These are phyloP conservation scores for Ganoderma lingzhi DNA, from an alignment of 1,284 basidiomycete genomes.

Conservation along the genomic window DNA sequence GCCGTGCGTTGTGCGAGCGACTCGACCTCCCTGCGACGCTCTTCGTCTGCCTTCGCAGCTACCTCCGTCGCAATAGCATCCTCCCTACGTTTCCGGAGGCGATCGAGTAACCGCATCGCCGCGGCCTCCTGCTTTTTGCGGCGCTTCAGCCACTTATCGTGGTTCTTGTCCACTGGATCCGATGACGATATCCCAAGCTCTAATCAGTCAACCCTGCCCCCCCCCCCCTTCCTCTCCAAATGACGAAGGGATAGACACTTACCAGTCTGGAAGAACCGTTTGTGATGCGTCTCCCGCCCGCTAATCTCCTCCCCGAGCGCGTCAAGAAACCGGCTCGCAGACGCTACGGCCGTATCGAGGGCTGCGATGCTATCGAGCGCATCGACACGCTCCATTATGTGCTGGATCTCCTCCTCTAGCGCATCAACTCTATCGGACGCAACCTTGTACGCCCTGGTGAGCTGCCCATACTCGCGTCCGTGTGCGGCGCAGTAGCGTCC, in stretches of 20 bases:
- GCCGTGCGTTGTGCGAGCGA: neutral
- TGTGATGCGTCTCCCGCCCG: constrained; percentile 13
- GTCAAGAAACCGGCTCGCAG: constrained; percentile 1
- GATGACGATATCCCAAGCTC: too few species aligned
- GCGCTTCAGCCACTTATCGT: neutral
- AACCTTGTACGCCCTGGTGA: constrained; percentile 16
- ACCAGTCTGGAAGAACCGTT: constrained; percentile 9
- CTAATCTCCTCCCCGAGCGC: constrained; percentile 14
- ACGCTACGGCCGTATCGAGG: neutral
- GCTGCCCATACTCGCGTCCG: constrained; percentile 16
- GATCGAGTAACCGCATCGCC: neutral
- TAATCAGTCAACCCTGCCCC: too few species aligned
- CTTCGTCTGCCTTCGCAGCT: neutral
- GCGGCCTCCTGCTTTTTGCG: neutral
- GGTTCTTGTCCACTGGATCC: neutral
- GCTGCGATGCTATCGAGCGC: neutral
- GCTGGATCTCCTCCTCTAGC: constrained; percentile 7
- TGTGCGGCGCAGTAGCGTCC: constrained; percentile 9
- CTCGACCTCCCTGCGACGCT: neutral
- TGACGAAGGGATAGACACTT: neutral
- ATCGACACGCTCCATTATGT: neutral
- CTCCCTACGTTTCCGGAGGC: neutral
- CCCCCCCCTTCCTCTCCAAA: too few species aligned
- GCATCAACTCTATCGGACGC: constrained; percentile 7
- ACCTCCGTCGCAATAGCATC: neutral